Conservation (phyloP, 805 yeast genomes). For the Wickerhamomyces hampshirensis region DNA sequence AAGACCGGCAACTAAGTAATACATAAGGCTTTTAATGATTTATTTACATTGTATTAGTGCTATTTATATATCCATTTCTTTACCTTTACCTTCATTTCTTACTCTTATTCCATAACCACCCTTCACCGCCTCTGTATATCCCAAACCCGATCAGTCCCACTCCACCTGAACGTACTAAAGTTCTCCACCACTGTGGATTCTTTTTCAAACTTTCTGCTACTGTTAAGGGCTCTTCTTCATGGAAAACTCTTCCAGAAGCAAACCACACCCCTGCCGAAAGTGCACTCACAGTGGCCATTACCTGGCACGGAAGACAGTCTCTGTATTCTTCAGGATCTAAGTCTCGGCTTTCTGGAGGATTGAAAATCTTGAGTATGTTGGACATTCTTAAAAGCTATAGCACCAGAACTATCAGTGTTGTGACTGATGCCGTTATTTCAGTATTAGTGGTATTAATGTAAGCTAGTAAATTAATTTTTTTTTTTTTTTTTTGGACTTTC, state of each 20-base stretch:
- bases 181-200: constrained; percentile 62
- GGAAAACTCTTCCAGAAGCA: constrained; percentile 49
- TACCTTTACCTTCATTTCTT: constrained; percentile 22
- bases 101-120: constrained; percentile 50
- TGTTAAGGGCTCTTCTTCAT: constrained; percentile 33
- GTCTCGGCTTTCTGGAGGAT: constrained; percentile 24
- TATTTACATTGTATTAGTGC: background rate
- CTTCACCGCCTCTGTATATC: constrained; percentile 58
- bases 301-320: constrained; percentile 66
- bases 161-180: constrained; percentile 49
- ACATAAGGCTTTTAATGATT: background rate
- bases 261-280: constrained; percentile 61
- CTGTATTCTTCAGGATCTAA: constrained; percentile 35
- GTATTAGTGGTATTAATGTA: no score
- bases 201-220: constrained; percentile 28
- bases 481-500: no score
- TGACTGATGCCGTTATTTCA: no score
- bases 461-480: no score
- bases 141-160: constrained; percentile 52
- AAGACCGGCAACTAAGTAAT: constrained; percentile 1
- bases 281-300: constrained; percentile 55
- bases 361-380: constrained; percentile 23
- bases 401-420: no score
- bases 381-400: constrained; percentile 19
- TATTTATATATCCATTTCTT: constrained; percentile 3